Conservation (phyloP, 108 stramenopile species). For the Cyclotella cryptica region DNA sequence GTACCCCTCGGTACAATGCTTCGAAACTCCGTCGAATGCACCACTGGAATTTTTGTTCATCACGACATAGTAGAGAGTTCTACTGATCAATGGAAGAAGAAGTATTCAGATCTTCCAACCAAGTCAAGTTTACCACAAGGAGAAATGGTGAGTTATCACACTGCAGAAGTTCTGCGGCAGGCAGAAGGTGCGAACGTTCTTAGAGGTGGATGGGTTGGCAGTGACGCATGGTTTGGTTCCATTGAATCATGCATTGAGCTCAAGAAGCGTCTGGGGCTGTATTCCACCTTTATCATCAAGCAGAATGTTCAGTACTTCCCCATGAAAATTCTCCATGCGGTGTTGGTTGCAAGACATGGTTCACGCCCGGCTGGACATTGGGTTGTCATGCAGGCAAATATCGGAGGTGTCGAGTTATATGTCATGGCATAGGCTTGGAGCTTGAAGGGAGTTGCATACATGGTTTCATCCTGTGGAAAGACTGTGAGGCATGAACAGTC, state of each 20-base stretch:
- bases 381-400: conserved; percentile 18
- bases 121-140: not conserved
- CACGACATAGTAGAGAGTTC: conserved; percentile 7
- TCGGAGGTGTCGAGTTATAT: conserved; percentile 12
- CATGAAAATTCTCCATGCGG: conserved; percentile 1
- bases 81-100: not conserved
- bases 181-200: not conserved
- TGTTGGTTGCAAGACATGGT: conserved; percentile 1
- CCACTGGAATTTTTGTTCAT: conserved; percentile 17
- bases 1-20: conserved; percentile 27
- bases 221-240: conserved; percentile 38
- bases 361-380: conserved; percentile 15
- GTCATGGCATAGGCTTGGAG: conserved; percentile 29
- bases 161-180: conserved; percentile 7
- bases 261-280: not conserved
- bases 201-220: conserved; percentile 9
- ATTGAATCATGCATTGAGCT: conserved; percentile 9
- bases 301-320: conserved; percentile 15
- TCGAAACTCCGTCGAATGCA: conserved; percentile 6
- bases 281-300: conserved; percentile 13
- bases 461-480: conserved; percentile 21
- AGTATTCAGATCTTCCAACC: not conserved
- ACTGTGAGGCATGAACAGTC: not conserved
- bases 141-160: not conserved
- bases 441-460: conserved; percentile 1